These are phyloP conservation scores for Fusarium vanettenii DNA, from an alignment of 2,329 filamentous ascomycete species.

Conservation along the genomic window DNA sequence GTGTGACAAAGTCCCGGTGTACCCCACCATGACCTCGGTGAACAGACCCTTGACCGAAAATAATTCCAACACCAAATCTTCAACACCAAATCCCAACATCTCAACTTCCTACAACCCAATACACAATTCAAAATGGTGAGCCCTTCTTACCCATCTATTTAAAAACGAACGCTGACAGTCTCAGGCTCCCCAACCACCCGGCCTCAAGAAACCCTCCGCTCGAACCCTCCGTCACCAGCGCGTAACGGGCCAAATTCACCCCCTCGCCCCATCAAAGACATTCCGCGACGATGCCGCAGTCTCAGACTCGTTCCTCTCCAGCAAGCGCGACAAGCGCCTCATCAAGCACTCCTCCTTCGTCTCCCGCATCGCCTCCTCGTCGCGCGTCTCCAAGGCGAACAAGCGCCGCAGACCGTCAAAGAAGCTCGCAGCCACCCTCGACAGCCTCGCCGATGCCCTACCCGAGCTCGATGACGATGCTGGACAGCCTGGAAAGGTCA, in stretches of 20 bases:
- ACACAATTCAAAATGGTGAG: constrained; percentile 36
- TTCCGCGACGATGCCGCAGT: constrained; percentile 64
- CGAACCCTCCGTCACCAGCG: constrained; percentile 67
- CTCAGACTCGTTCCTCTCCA: constrained; percentile 71
- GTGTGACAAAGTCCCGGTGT: constrained; percentile 27
- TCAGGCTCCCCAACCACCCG: constrained; percentile 49
- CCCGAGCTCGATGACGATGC: constrained; percentile 69
- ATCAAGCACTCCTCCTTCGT: constrained; percentile 87
- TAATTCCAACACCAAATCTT: constrained; percentile 26
- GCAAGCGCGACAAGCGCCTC: constrained; percentile 84
- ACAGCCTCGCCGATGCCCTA: constrained; percentile 82
- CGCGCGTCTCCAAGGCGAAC: constrained; percentile 43
- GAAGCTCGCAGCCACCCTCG: constrained; percentile 81
- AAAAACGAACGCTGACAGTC: not conserved
- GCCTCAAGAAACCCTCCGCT: constrained; percentile 66
- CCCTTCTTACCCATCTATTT: rapidly evolving
- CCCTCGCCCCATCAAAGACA: constrained; percentile 62
- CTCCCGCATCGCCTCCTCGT: constrained; percentile 80
- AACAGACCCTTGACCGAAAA: constrained; percentile 40
- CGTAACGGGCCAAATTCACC: constrained; percentile 60
- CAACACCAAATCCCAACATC: constrained; percentile 1
- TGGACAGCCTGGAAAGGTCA: constrained; percentile 68
- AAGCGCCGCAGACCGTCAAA: constrained; percentile 71
- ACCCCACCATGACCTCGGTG: constrained; percentile 39
- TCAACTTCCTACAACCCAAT: not conserved